Evolutionary conservation across 257 asterid genomes (phyloP).

Genomic region (Solanum bulbocastanum): DNA sequence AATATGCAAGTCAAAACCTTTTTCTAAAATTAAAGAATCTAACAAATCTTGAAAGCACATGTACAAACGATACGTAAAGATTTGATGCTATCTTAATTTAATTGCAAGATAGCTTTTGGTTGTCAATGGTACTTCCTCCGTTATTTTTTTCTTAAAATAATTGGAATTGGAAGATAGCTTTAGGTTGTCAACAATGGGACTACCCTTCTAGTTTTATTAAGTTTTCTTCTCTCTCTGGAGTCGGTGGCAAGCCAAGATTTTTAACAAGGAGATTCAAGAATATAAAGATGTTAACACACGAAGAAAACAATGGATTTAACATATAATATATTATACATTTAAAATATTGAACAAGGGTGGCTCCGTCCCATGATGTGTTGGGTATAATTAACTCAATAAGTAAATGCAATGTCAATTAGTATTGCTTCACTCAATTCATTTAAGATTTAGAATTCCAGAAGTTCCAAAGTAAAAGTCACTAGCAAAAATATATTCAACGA

Average conservation of each 20-base stretch:
- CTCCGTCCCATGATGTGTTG: background rate
- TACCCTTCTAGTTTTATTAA: background rate
- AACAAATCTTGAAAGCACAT: constrained; percentile 19
- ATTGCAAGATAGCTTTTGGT: background rate
- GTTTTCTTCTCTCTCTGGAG: background rate
- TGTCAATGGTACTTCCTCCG: constrained; percentile 1
- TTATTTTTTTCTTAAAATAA: background rate
- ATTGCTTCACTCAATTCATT: background rate
- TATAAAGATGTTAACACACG: background rate
- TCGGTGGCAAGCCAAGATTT: background rate
- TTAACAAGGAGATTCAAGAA: background rate
- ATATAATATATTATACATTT: background rate
- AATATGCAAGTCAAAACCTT: background rate
- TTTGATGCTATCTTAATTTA: constrained; percentile 3
- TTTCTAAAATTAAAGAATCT: background rate
- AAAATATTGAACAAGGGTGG: background rate
- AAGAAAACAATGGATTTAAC: background rate
- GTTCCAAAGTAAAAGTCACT: background rate
- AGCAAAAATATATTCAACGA: background rate
- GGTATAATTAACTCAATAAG: background rate
- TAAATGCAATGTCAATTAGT: background rate
- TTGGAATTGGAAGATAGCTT: background rate
- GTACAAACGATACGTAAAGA: constrained; percentile 4
- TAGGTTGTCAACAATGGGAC: constrained; percentile 2
- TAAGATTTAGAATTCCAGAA: background rate